Evolutionary conservation across 768 basidiomycete genomes (phyloP).

Genomic region (Thelephora ganbajun): DNA sequence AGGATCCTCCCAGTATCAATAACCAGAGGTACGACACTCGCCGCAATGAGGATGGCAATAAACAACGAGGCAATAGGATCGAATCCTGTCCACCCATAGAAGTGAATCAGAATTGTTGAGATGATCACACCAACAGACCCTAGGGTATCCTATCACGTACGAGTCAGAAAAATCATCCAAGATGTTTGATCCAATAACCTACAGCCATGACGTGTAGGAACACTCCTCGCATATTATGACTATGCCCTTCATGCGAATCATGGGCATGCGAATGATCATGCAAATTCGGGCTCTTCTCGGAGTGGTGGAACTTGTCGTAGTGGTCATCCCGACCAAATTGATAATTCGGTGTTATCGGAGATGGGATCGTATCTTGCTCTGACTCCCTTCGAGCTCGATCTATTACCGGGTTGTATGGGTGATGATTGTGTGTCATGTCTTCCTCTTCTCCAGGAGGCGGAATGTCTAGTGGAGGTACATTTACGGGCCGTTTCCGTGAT

Average conservation of each 20-base stretch:
- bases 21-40: slow-evolving; percentile 90
- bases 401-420: too few relatives aligned
- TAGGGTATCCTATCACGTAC: slow-evolving; percentile 58
- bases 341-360: slow-evolving; percentile 57
- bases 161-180: slow-evolving; percentile 1
- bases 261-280: slow-evolving; percentile 37
- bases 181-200: slow-evolving; percentile 15
- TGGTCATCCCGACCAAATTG: slow-evolving; percentile 40
- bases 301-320: slow-evolving; percentile 28
- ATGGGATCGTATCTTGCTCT: slow-evolving; percentile 8
- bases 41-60: slow-evolving; percentile 89
- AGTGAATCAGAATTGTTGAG: slow-evolving; percentile 88
- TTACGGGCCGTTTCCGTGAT: neutral
- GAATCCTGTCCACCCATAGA: slow-evolving; percentile 97
- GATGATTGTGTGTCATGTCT: too few relatives aligned
- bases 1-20: slow-evolving; percentile 86
- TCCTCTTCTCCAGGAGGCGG: too few relatives aligned
- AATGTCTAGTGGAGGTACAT: too few relatives aligned
- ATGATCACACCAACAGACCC: slow-evolving; percentile 97
- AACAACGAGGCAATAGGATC: slow-evolving; percentile 96
- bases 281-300: slow-evolving; percentile 26
- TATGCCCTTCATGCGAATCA: slow-evolving; percentile 64
- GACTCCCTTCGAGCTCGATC: too few relatives aligned
- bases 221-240: slow-evolving; percentile 98
- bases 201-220: slow-evolving; percentile 96